Base-by-base conservation (phyloP, 2,329 filamentous ascomycete genomes). In the Cordyceps cateniannulata region DNA sequence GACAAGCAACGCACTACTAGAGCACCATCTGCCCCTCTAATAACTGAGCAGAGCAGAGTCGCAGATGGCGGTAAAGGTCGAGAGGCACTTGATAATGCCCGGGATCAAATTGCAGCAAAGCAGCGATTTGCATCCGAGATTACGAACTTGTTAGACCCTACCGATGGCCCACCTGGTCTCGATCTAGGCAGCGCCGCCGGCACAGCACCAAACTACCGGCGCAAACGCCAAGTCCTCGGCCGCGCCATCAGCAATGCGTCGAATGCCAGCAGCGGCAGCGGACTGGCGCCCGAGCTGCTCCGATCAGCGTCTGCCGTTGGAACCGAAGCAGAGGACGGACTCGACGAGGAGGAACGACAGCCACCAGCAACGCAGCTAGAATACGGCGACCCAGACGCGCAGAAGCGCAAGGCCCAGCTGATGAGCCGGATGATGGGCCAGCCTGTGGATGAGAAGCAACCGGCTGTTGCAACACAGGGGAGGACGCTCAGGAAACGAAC, bases 201-300 rank as follows among this genome's bases (percentile, higher is more conserved):
- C 64, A 63, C 54, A 61, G 62, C 48, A 63, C 63, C 45, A 45
- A 40, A 48, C 65, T n/a, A 60, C 56, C 64, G 70, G 59, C 65
- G 77, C 1, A 74, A 77, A 56, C 79, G 81, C 12, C 75, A 79
- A 59, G 80, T 86, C 60, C 73, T 86, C 3, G 84, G 84, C 5
- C 80, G 84, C 12, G 84, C 82, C 3, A 71, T 81, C 29, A 85
- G 82, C 71, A 85, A 85, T 66, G 77, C 77, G 3, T 86, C 83
- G 2, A 78, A 78, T 1, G 74, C 75, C 5, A 83, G 81, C 58
- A 79, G 73, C 57, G 75, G 71, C 49, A 79, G 80, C 59, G 73
- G 72, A 24, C 74, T 75, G 0, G 70, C 69, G 18, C 65, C 72
- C 12, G 66, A 68, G 22, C 65, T 40, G 59, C 59, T 25, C 25